phyloP scores from a whole-genome alignment of 345 rosid genomes.

The Gossypium longicalyx region DNA sequence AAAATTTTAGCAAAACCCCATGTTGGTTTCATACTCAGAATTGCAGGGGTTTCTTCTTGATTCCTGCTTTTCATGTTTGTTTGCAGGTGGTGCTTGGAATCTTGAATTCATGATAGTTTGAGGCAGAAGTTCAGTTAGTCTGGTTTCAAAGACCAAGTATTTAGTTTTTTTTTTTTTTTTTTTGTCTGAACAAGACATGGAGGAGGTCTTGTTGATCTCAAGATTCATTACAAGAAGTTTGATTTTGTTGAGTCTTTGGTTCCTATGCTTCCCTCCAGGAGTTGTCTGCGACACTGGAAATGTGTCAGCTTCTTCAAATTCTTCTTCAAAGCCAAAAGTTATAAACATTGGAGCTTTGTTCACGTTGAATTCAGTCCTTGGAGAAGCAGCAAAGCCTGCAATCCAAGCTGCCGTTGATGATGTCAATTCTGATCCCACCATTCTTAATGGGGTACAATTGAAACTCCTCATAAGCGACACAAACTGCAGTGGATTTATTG shows the following conservation, averaged over 20 bases:
- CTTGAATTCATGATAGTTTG: slow-evolving; percentile 7
- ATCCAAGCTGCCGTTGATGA: slow-evolving; percentile 61
- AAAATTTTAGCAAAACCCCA: background rate
- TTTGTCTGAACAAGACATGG: slow-evolving; percentile 26
- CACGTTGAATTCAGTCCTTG: slow-evolving; percentile 66
- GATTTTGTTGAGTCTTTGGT: slow-evolving; percentile 31
- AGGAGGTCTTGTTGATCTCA: slow-evolving; percentile 26
- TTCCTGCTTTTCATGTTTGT: slow-evolving; percentile 21
- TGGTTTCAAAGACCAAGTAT: background rate
- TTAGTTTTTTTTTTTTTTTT: background rate
- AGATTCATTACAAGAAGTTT: slow-evolving; percentile 21
- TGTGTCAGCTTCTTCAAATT: slow-evolving; percentile 21
- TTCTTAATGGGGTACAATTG: slow-evolving; percentile 51
- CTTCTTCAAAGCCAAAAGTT: slow-evolving; percentile 39
- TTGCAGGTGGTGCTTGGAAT: slow-evolving; percentile 17
- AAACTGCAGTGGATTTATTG: slow-evolving; percentile 83
- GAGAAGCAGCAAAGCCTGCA: slow-evolving; percentile 63
- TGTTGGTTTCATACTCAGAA: background rate
- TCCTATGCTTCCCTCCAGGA: slow-evolving; percentile 31
- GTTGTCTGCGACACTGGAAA: slow-evolving; percentile 38
- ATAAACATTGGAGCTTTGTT: slow-evolving; percentile 66
- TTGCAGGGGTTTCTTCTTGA: slow-evolving; percentile 8
- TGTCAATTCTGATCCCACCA: slow-evolving; percentile 53
- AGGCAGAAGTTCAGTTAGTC: background rate
- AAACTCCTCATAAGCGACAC: slow-evolving; percentile 45